These are phyloP conservation scores for Cytospora chrysosperma DNA, from an alignment of 2,329 filamentous ascomycete species.

Conservation along the genomic window DNA sequence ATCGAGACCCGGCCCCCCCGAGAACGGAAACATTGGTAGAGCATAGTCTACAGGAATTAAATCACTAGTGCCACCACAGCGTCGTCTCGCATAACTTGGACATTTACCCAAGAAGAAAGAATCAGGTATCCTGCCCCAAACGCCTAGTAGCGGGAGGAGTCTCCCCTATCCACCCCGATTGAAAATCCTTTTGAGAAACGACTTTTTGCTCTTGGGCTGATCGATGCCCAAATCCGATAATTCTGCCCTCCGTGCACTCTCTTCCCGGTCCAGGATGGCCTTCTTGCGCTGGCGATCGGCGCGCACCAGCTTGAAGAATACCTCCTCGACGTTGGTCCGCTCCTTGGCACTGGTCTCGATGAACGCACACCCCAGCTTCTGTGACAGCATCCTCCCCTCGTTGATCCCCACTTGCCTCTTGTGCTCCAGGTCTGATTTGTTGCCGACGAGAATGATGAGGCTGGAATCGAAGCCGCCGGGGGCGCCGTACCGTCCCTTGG, in stretches of 20 bases:
- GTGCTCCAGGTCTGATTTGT: conserved; percentile 24
- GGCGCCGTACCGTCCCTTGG: conserved; percentile 17
- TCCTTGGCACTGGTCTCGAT: conserved; percentile 24
- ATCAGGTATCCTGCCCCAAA: conserved; percentile 1
- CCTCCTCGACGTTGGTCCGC: conserved; percentile 24
- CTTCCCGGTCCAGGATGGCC: conserved; percentile 12
- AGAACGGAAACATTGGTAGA: neutral
- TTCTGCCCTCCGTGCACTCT: conserved; percentile 19
- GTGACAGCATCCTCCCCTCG: conserved; percentile 19
- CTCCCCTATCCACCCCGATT: conserved; percentile 5
- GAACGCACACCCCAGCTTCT: conserved; percentile 25
- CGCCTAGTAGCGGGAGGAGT: neutral
- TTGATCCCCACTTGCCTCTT: conserved; percentile 21
- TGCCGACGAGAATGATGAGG: conserved; percentile 22
- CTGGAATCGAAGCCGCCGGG: conserved; percentile 18
- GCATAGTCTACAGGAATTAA: conserved; percentile 7
- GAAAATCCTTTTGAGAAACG: conserved; percentile 17
- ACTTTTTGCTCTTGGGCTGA: conserved; percentile 17
- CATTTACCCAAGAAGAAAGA: neutral
- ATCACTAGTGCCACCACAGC: neutral
- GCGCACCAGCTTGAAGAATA: conserved; percentile 24
- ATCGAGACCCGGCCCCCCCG: neutral
- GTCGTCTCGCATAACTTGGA: conserved; percentile 2
- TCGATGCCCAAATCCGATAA: conserved; percentile 18
- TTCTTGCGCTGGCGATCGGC: conserved; percentile 21